Percentiles rank a stretch among this genome's conserved stretches.
Conservation (phyloP, 2,329 filamentous ascomycete genomes). For the Orbilia ellipsospora region DNA sequence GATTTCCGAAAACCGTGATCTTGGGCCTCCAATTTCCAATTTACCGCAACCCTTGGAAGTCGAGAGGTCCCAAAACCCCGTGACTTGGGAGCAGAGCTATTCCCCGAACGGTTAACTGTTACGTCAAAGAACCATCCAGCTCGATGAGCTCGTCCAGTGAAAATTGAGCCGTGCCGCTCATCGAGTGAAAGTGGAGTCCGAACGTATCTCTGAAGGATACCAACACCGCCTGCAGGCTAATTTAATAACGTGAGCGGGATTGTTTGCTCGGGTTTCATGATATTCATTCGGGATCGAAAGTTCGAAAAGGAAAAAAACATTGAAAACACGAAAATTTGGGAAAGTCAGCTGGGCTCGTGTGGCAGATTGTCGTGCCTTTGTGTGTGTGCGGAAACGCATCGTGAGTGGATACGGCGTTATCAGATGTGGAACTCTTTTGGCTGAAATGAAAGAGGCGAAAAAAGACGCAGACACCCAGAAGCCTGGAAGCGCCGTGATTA, state of each 20-base stretch:
- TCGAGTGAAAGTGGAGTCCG: background rate
- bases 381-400: conserved; percentile 3
- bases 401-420: background rate
- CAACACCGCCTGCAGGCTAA: conserved; percentile 17
- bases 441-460: conserved; percentile 24
- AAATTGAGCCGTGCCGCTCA: conserved; percentile 41
- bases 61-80: conserved; percentile 42
- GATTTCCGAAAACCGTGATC: conserved; percentile 36
- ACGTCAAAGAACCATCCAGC: conserved; percentile 20
- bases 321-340: conserved; percentile 2
- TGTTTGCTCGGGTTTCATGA: conserved; percentile 1
- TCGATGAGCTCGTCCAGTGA: conserved; percentile 39
- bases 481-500: conserved; percentile 53
- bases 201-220: background rate
- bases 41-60: conserved; percentile 12
- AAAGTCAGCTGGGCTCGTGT: conserved; percentile 49
- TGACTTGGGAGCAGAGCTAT: conserved; percentile 44
- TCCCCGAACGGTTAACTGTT: conserved; percentile 37
- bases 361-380: background rate
- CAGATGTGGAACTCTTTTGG: too few species aligned
- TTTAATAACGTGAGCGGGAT: conserved; percentile 13
- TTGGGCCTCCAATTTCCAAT: conserved; percentile 33
- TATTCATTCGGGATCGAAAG: conserved; percentile 11
- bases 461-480: conserved; percentile 31
- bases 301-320: background rate